phyloP scores from a whole-genome alignment of 139 green algal genomes.

The Gonium pectorale region DNA sequence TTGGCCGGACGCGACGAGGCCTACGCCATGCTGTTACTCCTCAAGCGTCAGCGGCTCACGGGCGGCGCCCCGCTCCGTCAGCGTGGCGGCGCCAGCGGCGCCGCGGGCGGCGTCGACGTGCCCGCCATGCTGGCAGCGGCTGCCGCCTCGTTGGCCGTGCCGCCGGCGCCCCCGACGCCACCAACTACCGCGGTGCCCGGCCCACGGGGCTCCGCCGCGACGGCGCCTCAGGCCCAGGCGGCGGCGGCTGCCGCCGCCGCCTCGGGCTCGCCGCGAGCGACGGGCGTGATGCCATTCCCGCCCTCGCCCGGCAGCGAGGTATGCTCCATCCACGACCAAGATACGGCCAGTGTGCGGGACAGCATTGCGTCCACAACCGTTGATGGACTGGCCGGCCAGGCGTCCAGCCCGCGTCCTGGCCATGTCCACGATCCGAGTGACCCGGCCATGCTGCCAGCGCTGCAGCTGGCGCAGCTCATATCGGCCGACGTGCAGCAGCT shows the following conservation, averaged over 20 bases:
- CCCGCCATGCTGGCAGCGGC: conserved; percentile 28
- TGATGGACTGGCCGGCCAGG: too few species aligned
- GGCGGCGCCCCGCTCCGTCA: neutral
- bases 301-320: too few species aligned
- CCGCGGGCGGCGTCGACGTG: neutral
- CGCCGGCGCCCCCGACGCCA: neutral
- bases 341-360: too few species aligned
- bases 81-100: neutral
- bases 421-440: too few species aligned
- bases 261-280: too few species aligned
- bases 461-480: conserved; percentile 40
- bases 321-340: too few species aligned
- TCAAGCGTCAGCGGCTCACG: conserved; percentile 39
- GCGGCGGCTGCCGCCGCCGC: neutral
- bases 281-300: too few species aligned
- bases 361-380: too few species aligned
- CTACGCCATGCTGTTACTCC: conserved; percentile 46
- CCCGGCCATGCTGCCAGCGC: neutral
- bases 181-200: neutral
- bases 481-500: conserved; percentile 22
- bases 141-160: neutral
- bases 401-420: too few species aligned
- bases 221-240: neutral
- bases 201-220: neutral
- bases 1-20: conserved; percentile 46